Base-by-base conservation (phyloP, 2,329 filamentous ascomycete genomes). In the Cladosporium sp. region DNA sequence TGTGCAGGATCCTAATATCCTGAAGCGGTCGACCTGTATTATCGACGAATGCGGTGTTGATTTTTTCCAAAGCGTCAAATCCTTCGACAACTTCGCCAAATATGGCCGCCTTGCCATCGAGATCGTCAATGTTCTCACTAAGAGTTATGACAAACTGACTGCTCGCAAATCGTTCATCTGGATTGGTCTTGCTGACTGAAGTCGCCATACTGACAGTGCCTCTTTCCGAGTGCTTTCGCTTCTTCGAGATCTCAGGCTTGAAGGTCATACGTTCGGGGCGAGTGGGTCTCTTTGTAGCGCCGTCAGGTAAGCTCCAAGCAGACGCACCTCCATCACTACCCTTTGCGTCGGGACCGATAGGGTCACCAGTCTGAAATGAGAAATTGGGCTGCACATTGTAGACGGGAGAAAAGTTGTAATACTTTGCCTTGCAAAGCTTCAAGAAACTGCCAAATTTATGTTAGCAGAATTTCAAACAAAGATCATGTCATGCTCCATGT, bases 141-240 rank as follows among this genome's bases (percentile, higher is more conserved):
- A 97, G 80, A 0, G 93, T 97, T 60, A 99, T 85, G 67, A 97
- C 87, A 71, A 99, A 99, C 71, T 99, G 93, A 66, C 91, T 96
- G 6, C 83, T 91, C 0, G 91, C 91, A 44, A 96, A 77, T 32
- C 91, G 85, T 59, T 86, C 85, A 65, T 97, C 91, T 2, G 90
- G 87, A 68, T 97, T 89, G 15, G 82, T 81, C 3, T 86, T 77
- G 9, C 87, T 84, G 0, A 89, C 87, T 17, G 86, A 90, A 0
- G 93, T 97, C n/a, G 93, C 94, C 91, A 97, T 96, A 77, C 92
- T 97, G 60, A 99, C 92, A 13, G 91, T 97, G 56, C 93, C 93
- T 64, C 89, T 86, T 72, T 96, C 90, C 39, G 83, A 77, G 73
- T 99, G 94, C 73, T 94, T 96, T 65, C 96, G 77, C 71, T 93